Conservation (phyloP, 768 basidiomycete species). For the Paxillus ammoniavirescens region DNA sequence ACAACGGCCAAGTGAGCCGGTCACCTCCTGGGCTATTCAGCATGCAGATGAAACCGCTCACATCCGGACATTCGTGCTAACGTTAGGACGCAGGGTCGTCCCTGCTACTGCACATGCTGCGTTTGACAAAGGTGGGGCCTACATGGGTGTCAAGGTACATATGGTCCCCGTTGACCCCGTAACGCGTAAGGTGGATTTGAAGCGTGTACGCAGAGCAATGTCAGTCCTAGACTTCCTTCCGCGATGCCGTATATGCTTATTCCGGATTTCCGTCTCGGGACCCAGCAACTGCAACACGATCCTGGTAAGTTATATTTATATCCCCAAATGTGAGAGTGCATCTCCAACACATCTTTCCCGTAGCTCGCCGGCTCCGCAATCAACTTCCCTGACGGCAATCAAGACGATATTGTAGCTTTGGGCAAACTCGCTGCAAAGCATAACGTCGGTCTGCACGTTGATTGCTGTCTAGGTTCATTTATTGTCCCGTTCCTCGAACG, state of each 20-base stretch:
- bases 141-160: constrained; percentile 88
- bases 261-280: background rate
- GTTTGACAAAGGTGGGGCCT: constrained; percentile 90
- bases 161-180: constrained; percentile 74
- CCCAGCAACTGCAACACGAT: constrained; percentile 84
- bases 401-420: constrained; percentile 83
- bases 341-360: background rate
- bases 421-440: constrained; percentile 69
- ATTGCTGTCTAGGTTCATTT: constrained; percentile 93
- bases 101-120: constrained; percentile 89
- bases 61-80: too few species aligned
- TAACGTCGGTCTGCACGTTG: constrained; percentile 88
- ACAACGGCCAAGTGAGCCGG: too few species aligned
- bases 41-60: too few species aligned
- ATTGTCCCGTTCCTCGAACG: constrained; percentile 89
- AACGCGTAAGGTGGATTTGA: constrained; percentile 78
- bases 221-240: constrained; percentile 38
- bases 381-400: constrained; percentile 84
- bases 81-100: constrained; percentile 62
- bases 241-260: constrained; percentile 1
- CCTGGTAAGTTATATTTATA: constrained; percentile 47
- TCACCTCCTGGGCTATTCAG: too few species aligned
- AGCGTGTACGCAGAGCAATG: constrained; percentile 83
- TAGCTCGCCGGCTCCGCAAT: constrained; percentile 84
- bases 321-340: background rate